Percentiles rank a stretch among this genome's conserved stretches.
phyloP scores from a whole-genome alignment of 345 rosid species.

The Citropsis articulata region DNA sequence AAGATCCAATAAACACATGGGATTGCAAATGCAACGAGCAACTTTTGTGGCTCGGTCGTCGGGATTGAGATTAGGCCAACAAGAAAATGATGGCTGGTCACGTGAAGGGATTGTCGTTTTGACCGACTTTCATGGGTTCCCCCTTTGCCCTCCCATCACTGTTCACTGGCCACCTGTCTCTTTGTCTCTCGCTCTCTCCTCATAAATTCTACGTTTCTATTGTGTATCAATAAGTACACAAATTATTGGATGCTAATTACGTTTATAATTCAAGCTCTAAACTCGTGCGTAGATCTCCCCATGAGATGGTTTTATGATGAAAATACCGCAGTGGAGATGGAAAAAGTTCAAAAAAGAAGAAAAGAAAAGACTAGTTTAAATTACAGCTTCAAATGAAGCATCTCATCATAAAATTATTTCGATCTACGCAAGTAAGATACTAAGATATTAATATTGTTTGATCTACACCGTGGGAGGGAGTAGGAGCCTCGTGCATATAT shows the following conservation, averaged over 20 bases:
- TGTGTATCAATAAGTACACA: not conserved
- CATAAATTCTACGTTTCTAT: not conserved
- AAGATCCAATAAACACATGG: not conserved
- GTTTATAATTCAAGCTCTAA: not conserved
- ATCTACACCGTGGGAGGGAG: too few relatives aligned
- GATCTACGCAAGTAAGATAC: too few relatives aligned
- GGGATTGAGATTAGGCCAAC: conserved; percentile 18
- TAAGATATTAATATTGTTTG: too few relatives aligned
- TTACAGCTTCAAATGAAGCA: too few relatives aligned
- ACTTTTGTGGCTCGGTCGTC: not conserved
- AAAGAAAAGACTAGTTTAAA: too few relatives aligned
- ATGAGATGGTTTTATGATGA: too few relatives aligned
- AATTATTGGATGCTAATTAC: too few relatives aligned
- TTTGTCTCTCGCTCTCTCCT: not conserved
- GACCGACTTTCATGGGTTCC: conserved; percentile 10
- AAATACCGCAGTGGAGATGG: too few relatives aligned
- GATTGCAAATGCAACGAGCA: not conserved
- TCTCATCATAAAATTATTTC: too few relatives aligned
- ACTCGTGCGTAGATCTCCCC: too few relatives aligned
- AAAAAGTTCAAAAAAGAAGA: too few relatives aligned
- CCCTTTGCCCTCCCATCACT: not conserved
- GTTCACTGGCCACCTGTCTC: not conserved
- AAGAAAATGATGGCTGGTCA: conserved; percentile 18
- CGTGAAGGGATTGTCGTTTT: conserved; percentile 24
- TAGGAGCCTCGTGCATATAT: too few relatives aligned